These are phyloP conservation scores for Hemisphaericaspora nanyangensis DNA, from an alignment of 805 yeast species.

Conservation along the genomic window DNA sequence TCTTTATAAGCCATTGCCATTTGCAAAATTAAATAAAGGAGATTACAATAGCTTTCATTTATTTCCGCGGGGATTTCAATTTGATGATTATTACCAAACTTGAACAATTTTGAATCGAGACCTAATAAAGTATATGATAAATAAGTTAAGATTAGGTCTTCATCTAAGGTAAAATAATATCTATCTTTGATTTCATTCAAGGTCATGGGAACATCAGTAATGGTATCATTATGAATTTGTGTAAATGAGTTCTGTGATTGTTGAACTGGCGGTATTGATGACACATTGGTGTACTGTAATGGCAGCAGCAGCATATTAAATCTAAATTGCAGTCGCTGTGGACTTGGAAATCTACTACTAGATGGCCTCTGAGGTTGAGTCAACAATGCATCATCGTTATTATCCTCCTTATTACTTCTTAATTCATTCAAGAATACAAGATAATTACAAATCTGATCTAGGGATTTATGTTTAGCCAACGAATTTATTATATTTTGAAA, in stretches of 20 bases:
- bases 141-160: conserved; percentile 36
- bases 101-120: conserved; percentile 54
- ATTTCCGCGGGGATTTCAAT: conserved; percentile 49
- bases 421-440: conserved; percentile 27
- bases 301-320: no score
- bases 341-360: neutral
- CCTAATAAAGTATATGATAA: conserved; percentile 59
- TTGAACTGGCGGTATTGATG: neutral
- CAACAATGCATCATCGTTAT: no score
- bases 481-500: conserved; percentile 29
- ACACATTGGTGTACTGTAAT: no score
- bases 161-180: conserved; percentile 28
- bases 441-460: conserved; percentile 33
- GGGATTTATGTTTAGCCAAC: conserved; percentile 22
- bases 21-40: conserved; percentile 58
- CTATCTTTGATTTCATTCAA: conserved; percentile 16
- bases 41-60: conserved; percentile 53
- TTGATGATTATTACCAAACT: conserved; percentile 30
- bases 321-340: neutral
- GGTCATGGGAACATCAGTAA: neutral
- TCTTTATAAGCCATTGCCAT: conserved; percentile 64
- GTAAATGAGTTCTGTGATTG: neutral
- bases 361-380: neutral
- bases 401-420: conserved; percentile 1
- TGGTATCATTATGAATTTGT: neutral